These are phyloP conservation scores for Dipodascopsis uninucleata DNA, from an alignment of 805 yeast genomes.

Conservation along the genomic window DNA sequence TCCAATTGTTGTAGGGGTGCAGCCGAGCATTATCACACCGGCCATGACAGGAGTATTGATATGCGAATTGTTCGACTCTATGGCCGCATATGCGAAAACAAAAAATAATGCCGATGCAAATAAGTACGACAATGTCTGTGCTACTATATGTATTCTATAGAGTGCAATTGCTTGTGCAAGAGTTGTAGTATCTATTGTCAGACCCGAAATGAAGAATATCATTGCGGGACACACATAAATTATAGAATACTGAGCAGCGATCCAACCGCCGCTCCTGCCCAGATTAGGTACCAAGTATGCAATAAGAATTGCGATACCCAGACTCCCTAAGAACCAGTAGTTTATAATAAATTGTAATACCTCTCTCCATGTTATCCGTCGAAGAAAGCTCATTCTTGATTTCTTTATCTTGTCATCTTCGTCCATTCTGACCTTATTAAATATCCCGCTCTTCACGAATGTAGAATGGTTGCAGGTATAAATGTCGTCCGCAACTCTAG, in stretches of 20 bases:
- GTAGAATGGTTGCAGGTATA: too few species aligned
- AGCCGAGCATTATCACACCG: slow-evolving; percentile 75
- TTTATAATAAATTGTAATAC: slow-evolving; percentile 10
- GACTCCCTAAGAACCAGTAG: slow-evolving; percentile 69
- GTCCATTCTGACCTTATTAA: too few species aligned
- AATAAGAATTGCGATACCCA: slow-evolving; percentile 69
- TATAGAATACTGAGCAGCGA: slow-evolving; percentile 69
- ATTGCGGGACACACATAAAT: slow-evolving; percentile 88
- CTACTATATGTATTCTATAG: slow-evolving; percentile 79
- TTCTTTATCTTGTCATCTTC: too few species aligned
- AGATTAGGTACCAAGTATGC: slow-evolving; percentile 78
- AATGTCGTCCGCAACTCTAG: background rate
- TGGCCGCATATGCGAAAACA: slow-evolving; percentile 67
- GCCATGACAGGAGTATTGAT: slow-evolving; percentile 73
- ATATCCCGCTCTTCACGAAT: too few species aligned
- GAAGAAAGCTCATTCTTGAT: background rate
- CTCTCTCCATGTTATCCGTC: slow-evolving; percentile 12
- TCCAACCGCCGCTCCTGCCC: slow-evolving; percentile 77
- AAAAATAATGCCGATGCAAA: slow-evolving; percentile 65
- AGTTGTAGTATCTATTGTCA: slow-evolving; percentile 65
- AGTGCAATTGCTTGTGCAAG: slow-evolving; percentile 59
- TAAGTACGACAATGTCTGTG: slow-evolving; percentile 54
- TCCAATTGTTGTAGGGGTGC: slow-evolving; percentile 90
- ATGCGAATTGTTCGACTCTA: slow-evolving; percentile 50
- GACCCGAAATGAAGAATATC: slow-evolving; percentile 76